Conservation (phyloP, 495 filamentous ascomycete species). For the Penicillium cinerascens region DNA sequence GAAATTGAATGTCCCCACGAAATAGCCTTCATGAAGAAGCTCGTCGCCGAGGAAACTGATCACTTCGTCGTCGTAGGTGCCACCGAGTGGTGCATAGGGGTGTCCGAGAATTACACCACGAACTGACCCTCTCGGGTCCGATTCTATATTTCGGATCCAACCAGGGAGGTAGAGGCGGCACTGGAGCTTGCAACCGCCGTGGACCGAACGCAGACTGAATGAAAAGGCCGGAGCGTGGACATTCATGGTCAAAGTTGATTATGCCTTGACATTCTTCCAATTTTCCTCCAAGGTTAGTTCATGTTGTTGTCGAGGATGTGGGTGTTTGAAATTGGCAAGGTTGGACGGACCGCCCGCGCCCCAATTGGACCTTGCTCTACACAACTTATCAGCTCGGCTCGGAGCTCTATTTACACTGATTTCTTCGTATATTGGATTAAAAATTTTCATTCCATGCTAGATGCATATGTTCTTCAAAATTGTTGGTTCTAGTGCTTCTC, state of each 20-base stretch:
- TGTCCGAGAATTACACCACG: slow-evolving; percentile 81
- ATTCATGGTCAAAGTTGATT: slow-evolving; percentile 16
- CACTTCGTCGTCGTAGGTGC: slow-evolving; percentile 77
- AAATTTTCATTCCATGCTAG: neutral
- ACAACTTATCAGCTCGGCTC: neutral
- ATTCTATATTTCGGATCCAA: slow-evolving; percentile 26
- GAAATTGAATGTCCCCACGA: slow-evolving; percentile 92
- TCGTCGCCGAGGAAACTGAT: slow-evolving; percentile 61
- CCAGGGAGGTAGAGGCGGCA: slow-evolving; percentile 77
- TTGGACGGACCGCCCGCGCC: neutral
- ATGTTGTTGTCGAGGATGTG: neutral
- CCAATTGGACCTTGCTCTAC: neutral
- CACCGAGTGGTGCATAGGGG: slow-evolving; percentile 85
- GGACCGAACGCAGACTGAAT: slow-evolving; percentile 78
- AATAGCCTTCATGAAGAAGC: slow-evolving; percentile 62
- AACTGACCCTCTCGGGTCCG: slow-evolving; percentile 34
- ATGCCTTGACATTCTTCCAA: neutral
- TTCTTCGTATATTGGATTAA: neutral
- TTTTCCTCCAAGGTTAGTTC: neutral
- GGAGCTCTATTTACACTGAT: neutral
- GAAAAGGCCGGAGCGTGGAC: slow-evolving; percentile 57
- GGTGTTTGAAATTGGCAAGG: neutral
- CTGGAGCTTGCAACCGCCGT: slow-evolving; percentile 70
- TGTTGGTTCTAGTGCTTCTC: slow-evolving; percentile 4
- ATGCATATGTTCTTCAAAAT: neutral